Evolutionary conservation across 768 basidiomycete genomes (phyloP).

Genomic region (Suillus tomentosus): DNA sequence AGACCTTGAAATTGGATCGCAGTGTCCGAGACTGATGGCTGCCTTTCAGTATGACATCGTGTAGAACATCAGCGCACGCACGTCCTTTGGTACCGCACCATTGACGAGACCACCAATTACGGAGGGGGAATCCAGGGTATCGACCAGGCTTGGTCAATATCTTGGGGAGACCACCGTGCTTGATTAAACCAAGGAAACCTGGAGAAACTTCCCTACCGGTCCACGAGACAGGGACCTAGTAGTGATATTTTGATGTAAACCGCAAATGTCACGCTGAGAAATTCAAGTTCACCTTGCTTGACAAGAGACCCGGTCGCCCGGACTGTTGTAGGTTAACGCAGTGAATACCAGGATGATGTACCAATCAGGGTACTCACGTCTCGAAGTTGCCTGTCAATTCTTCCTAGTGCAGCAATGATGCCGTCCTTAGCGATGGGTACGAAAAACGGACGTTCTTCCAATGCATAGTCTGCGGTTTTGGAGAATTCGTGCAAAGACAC

Average conservation of each 20-base stretch:
- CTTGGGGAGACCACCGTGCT: conserved; percentile 82
- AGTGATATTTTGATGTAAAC: not conserved
- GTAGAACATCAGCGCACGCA: conserved; percentile 38
- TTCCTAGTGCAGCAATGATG: conserved; percentile 65
- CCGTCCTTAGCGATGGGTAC: conserved; percentile 69
- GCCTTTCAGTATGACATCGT: not conserved
- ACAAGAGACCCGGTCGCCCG: conserved; percentile 58
- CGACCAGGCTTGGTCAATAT: conserved; percentile 72
- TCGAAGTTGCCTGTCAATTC: conserved; percentile 64
- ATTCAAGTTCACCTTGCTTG: conserved; percentile 52
- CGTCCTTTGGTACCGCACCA: conserved; percentile 71
- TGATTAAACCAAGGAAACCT: conserved; percentile 72
- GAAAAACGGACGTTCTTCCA: conserved; percentile 69
- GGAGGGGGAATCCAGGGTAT: conserved; percentile 72
- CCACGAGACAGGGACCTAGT: conserved; percentile 63
- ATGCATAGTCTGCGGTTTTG: conserved; percentile 47
- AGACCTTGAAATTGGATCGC: conserved; percentile 80
- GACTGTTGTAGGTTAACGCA: conserved; percentile 42
- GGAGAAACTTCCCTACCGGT: conserved; percentile 71
- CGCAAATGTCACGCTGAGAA: not conserved
- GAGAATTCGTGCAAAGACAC: conserved; percentile 42
- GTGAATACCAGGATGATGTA: not conserved
- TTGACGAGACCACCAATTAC: conserved; percentile 85
- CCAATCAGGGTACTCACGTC: conserved; percentile 39
- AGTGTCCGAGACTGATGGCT: conserved; percentile 68